A percentile compares a stretch with the other conserved stretches of the same genome.
Evolutionary conservation across 495 filamentous ascomycete species (phyloP).

Genomic region (Penicillium waksmanii): DNA sequence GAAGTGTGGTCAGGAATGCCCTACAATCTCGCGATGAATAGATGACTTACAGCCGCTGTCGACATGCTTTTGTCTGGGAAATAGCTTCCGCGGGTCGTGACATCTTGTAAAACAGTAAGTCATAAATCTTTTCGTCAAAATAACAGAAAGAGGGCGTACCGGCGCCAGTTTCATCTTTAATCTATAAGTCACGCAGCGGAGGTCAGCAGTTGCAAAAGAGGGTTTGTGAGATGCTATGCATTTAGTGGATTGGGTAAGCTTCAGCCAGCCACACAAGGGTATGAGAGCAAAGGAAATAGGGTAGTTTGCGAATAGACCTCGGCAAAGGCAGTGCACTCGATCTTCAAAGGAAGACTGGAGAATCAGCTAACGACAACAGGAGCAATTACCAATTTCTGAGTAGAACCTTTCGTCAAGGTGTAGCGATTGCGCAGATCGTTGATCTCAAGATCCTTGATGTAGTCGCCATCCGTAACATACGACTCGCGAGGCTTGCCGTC

Average conservation of each 20-base stretch:
- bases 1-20: constrained; percentile 1
- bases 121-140: constrained; percentile 62
- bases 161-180: constrained; percentile 99
- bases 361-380: constrained; percentile 80
- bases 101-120: constrained; percentile 77
- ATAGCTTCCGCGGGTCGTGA: constrained; percentile 95
- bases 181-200: constrained; percentile 91
- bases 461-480: constrained; percentile 94
- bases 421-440: constrained; percentile 98
- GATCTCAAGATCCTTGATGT: constrained; percentile 97
- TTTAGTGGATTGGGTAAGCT: constrained; percentile 76
- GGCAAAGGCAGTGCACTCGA: constrained; percentile 23
- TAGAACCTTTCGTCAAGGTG: constrained; percentile 94
- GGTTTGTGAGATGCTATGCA: constrained; percentile 70
- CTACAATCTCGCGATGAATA: background rate
- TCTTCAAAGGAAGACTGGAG: constrained; percentile 48
- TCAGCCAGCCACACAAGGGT: constrained; percentile 62
- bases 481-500: constrained; percentile 68
- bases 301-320: constrained; percentile 42
- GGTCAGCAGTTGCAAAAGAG: constrained; percentile 98
- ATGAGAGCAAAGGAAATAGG: constrained; percentile 38
- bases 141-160: constrained; percentile 77
- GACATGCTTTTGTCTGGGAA: constrained; percentile 98
- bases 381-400: constrained; percentile 99
- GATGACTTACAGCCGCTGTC: constrained; percentile 74